These are phyloP conservation scores for Verruconis gallopava DNA, from an alignment of 2,329 filamentous ascomycete genomes.

Conservation along the genomic window DNA sequence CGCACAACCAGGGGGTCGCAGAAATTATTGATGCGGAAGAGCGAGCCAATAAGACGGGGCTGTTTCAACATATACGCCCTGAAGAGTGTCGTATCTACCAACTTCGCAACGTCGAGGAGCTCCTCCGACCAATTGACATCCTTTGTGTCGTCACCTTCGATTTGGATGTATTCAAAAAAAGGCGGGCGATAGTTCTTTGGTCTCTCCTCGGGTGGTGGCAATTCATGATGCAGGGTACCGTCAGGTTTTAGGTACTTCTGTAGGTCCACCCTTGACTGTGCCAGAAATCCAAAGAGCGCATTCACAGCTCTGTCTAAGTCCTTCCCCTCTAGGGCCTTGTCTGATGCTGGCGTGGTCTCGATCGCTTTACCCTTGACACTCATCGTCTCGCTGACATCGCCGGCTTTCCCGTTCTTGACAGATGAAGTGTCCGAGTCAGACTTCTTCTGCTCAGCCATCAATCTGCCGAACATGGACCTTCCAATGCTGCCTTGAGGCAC, in stretches of 20 bases:
- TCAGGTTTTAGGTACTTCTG: constrained; percentile 48
- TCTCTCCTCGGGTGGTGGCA: constrained; percentile 34
- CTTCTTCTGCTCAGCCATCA: constrained; percentile 33
- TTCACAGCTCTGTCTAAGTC: constrained; percentile 71
- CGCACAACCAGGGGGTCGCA: constrained; percentile 94
- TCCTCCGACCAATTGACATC: constrained; percentile 53
- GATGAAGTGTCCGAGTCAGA: constrained; percentile 40
- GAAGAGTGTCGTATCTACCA: constrained; percentile 92
- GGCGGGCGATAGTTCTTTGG: constrained; percentile 25
- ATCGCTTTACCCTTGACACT: constrained; percentile 18
- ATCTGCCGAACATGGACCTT: constrained; percentile 34
- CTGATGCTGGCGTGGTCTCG: constrained; percentile 33
- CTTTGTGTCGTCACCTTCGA: constrained; percentile 20
- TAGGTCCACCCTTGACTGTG: constrained; percentile 60
- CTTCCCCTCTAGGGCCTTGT: constrained; percentile 54
- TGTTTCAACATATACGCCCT: constrained; percentile 88
- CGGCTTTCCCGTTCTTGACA: constrained; percentile 43
- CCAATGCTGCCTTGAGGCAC: constrained; percentile 21
- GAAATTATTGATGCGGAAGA: constrained; percentile 94
- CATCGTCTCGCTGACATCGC: constrained; percentile 42
- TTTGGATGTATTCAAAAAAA: constrained; percentile 30
- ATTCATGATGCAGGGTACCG: constrained; percentile 43
- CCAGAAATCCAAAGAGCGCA: constrained; percentile 77
- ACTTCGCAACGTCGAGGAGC: constrained; percentile 60
- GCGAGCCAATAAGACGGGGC: constrained; percentile 69